Evolutionary conservation across 1,284 basidiomycete species (phyloP).

Genomic region (Cystobasidiaceae sp.): DNA sequence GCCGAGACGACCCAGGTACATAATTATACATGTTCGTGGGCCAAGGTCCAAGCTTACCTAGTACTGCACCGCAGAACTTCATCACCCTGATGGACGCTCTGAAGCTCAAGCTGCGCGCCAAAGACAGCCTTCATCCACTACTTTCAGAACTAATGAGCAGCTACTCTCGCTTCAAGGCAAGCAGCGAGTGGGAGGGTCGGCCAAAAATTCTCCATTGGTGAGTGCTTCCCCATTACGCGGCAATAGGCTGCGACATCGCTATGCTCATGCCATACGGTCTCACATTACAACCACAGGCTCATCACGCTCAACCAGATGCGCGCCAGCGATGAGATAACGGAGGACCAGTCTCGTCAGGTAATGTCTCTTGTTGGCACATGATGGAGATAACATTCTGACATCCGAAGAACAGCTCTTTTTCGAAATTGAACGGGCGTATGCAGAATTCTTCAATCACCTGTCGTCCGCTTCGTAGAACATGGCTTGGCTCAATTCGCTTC

Average conservation of each 20-base stretch:
- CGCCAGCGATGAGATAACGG: slow-evolving; percentile 90
- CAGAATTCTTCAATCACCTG: slow-evolving; percentile 53
- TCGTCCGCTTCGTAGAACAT: background rate
- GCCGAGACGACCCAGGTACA: slow-evolving; percentile 91
- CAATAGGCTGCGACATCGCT: too few species aligned
- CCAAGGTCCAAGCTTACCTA: background rate
- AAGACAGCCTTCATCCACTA: slow-evolving; percentile 93
- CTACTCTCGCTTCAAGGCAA: slow-evolving; percentile 85
- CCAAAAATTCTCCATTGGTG: slow-evolving; percentile 90
- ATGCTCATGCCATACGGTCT: too few species aligned
- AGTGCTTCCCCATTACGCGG: too few species aligned
- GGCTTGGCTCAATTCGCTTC: too few species aligned
- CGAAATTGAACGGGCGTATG: slow-evolving; percentile 94
- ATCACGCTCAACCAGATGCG: slow-evolving; percentile 96
- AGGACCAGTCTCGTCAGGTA: slow-evolving; percentile 90
- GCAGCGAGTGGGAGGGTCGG: slow-evolving; percentile 88
- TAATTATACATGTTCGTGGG: slow-evolving; percentile 30
- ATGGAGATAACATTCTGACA: background rate
- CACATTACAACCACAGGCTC: slow-evolving; percentile 57
- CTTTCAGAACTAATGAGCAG: slow-evolving; percentile 89
- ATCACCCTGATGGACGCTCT: slow-evolving; percentile 99
- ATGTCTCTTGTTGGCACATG: slow-evolving; percentile 34
- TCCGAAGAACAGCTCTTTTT: slow-evolving; percentile 66
- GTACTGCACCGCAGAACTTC: slow-evolving; percentile 60
- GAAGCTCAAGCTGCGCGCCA: slow-evolving; percentile 83